Percentiles rank a stretch among this genome's conserved stretches.
Conservation (phyloP, 2,329 filamentous ascomycete species). For the Emergomyces africanus region DNA sequence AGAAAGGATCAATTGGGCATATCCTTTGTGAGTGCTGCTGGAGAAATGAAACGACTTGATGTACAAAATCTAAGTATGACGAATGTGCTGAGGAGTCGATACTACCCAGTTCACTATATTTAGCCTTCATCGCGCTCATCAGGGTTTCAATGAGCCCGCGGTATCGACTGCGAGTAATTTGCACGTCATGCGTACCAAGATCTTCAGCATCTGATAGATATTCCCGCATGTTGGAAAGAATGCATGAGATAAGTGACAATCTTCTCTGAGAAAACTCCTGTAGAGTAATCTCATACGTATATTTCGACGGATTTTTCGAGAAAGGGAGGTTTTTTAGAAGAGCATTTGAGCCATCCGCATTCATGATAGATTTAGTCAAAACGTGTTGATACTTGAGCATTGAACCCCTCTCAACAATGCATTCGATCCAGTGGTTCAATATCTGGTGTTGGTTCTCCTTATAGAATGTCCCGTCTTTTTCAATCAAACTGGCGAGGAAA, state of each 20-base stretch:
- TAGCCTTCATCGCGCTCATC: constrained; percentile 49
- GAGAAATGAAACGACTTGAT: constrained; percentile 44
- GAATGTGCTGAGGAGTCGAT: constrained; percentile 28
- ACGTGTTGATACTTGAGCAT: constrained; percentile 49
- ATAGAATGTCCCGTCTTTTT: constrained; percentile 29
- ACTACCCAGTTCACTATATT: constrained; percentile 43
- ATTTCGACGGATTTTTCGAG: constrained; percentile 23
- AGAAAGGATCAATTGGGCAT: constrained; percentile 44
- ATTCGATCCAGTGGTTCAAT: constrained; percentile 41
- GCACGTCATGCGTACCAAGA: constrained; percentile 21
- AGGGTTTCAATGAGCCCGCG: constrained; percentile 40
- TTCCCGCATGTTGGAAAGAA: constrained; percentile 48
- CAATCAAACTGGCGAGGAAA: constrained; percentile 34
- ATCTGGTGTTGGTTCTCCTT: constrained; percentile 36
- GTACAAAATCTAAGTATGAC: constrained; percentile 49
- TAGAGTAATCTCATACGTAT: constrained; percentile 35
- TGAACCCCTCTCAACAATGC: constrained; percentile 46
- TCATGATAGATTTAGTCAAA: constrained; percentile 42
- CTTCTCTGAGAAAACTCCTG: constrained; percentile 43
- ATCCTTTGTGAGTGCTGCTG: constrained; percentile 48
- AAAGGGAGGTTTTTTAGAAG: constrained; percentile 49
- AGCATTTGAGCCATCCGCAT: constrained; percentile 31
- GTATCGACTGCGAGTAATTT: constrained; percentile 32
- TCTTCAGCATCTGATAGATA: constrained; percentile 29
- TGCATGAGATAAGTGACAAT: constrained; percentile 41